Percentiles rank a stretch among this genome's conserved stretches.
These are phyloP conservation scores for Pythium sp. DNA, from an alignment of 352 stramenopile genomes.

Conservation along the genomic window DNA sequence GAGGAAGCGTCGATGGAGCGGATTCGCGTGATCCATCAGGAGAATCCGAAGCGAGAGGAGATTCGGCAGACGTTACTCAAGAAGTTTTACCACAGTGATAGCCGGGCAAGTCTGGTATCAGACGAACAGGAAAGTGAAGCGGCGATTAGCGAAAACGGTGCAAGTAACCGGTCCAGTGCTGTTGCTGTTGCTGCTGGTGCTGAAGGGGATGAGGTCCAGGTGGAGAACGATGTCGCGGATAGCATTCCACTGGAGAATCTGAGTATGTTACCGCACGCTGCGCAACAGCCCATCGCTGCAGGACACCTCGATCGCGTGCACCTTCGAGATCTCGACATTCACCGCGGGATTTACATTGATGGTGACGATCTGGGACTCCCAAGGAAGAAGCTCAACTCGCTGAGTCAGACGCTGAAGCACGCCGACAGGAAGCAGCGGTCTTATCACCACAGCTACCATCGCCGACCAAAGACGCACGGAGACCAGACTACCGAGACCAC, in stretches of 20 bases:
- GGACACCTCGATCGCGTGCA: conserved; percentile 26
- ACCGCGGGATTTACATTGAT: conserved; percentile 39
- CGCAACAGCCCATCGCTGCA: conserved; percentile 20
- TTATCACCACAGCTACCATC: conserved; percentile 28
- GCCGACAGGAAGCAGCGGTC: conserved; percentile 42
- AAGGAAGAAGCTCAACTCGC: conserved; percentile 38
- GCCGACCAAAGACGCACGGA: conserved; percentile 19
- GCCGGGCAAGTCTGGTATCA: conserved; percentile 13
- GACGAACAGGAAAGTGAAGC: conserved; percentile 19
- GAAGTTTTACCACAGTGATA: conserved; percentile 42
- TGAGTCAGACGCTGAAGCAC: conserved; percentile 39
- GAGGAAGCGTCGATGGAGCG: conserved; percentile 68
- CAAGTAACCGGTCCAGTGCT: background rate
- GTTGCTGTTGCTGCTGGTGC: background rate
- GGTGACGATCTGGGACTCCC: conserved; percentile 26
- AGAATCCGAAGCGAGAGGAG: conserved; percentile 43
- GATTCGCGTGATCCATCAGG: conserved; percentile 53
- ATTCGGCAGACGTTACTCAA: conserved; percentile 43
- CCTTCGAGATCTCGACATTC: conserved; percentile 29
- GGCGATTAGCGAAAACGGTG: conserved; percentile 3
- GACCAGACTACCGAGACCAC: conserved; percentile 17
- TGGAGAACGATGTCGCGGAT: conserved; percentile 6
- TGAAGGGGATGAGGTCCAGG: background rate
- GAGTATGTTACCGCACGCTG: conserved; percentile 2
- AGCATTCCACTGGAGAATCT: conserved; percentile 4